A percentile compares a stretch with the other conserved stretches of the same genome.
Conservation (phyloP, 2,329 filamentous ascomycete genomes). For the Arachnomyces sp. region DNA sequence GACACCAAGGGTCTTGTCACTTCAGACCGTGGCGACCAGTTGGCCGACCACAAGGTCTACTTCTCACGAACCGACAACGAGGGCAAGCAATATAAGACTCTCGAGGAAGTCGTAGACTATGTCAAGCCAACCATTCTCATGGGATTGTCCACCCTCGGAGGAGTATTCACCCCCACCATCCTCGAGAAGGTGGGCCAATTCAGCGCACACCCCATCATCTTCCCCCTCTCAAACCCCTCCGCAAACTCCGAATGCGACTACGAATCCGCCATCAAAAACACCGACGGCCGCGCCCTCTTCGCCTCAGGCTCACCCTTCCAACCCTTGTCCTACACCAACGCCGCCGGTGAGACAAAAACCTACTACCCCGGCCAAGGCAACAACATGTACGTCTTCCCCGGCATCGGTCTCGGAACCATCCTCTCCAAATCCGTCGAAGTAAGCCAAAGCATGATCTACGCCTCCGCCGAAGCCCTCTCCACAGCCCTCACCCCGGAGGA, state of each 20-base stretch:
- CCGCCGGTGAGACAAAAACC: slow-evolving; percentile 51
- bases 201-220: slow-evolving; percentile 79
- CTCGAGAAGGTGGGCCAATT: slow-evolving; percentile 55
- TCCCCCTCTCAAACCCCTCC: slow-evolving; percentile 92
- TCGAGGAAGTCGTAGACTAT: slow-evolving; percentile 87
- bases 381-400: slow-evolving; percentile 91
- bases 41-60: slow-evolving; percentile 77
- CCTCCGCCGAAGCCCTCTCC: slow-evolving; percentile 72
- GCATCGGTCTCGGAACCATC: slow-evolving; percentile 87
- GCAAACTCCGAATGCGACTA: slow-evolving; percentile 98
- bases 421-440: slow-evolving; percentile 77
- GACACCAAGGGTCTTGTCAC: slow-evolving; percentile 96
- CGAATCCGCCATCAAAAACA: slow-evolving; percentile 84
- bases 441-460: slow-evolving; percentile 96
- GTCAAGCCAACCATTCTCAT: slow-evolving; percentile 92
- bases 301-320: slow-evolving; percentile 92
- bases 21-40: slow-evolving; percentile 80
- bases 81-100: slow-evolving; percentile 60
- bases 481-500: slow-evolving; percentile 73
- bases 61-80: slow-evolving; percentile 59
- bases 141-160: slow-evolving; percentile 87
- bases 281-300: slow-evolving; percentile 84
- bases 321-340: slow-evolving; percentile 56
- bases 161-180: slow-evolving; percentile 84
- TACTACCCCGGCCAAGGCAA: slow-evolving; percentile 73